phyloP scores from a whole-genome alignment of 495 filamentous ascomycete genomes.

The Neurospora sp. region DNA sequence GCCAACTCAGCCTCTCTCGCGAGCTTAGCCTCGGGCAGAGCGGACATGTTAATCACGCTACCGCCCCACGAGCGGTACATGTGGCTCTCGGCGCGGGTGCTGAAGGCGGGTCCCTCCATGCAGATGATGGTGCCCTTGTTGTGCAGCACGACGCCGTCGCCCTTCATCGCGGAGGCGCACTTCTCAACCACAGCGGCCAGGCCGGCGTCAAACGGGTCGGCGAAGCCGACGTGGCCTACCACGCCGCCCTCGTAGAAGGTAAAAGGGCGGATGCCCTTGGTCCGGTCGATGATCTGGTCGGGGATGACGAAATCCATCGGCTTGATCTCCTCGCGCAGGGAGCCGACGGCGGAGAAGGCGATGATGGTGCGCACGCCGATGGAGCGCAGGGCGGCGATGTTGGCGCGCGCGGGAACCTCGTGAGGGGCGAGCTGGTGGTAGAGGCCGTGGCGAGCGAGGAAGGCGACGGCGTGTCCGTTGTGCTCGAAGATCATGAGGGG shows the following conservation, averaged over 20 bases:
- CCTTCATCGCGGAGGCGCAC: slow-evolving; percentile 67
- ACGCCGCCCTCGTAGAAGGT: slow-evolving; percentile 94
- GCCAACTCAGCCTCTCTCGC: slow-evolving; percentile 92
- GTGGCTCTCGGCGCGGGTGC: slow-evolving; percentile 89
- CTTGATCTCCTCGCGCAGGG: slow-evolving; percentile 79
- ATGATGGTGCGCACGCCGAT: slow-evolving; percentile 84
- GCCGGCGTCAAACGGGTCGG: slow-evolving; percentile 80
- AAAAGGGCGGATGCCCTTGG: slow-evolving; percentile 83
- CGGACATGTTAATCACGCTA: slow-evolving; percentile 93
- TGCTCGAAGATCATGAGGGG: slow-evolving; percentile 87
- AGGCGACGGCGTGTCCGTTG: slow-evolving; percentile 70
- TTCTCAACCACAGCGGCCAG: slow-evolving; percentile 60
- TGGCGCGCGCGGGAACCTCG: slow-evolving; percentile 83
- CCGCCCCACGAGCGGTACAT: slow-evolving; percentile 91
- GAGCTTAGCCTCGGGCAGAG: slow-evolving; percentile 92
- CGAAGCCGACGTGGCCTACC: slow-evolving; percentile 91
- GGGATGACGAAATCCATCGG: slow-evolving; percentile 94
- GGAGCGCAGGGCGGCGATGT: slow-evolving; percentile 85
- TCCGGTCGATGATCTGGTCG: slow-evolving; percentile 95
- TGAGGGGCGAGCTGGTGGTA: slow-evolving; percentile 87
- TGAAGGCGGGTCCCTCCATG: slow-evolving; percentile 97
- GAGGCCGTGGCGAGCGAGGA: slow-evolving; percentile 82
- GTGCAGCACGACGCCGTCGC: slow-evolving; percentile 70
- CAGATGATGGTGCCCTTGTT: slow-evolving; percentile 72
- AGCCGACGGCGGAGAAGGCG: slow-evolving; percentile 92